A percentile compares a stretch with the other conserved stretches of the same genome.
These are phyloP conservation scores for Hypocrella siamensis DNA, from an alignment of 2,329 filamentous ascomycete species.

Conservation along the genomic window DNA sequence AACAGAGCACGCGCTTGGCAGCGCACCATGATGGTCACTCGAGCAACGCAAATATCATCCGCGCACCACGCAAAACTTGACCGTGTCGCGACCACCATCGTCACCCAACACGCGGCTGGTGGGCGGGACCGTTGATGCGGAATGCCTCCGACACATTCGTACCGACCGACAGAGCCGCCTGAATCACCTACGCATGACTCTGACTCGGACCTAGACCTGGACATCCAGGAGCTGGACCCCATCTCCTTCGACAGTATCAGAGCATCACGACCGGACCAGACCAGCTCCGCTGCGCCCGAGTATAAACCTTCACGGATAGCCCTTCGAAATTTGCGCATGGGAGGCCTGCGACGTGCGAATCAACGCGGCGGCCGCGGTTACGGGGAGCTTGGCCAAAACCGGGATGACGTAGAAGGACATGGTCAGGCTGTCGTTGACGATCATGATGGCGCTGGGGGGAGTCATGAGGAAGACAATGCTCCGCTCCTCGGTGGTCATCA, in stretches of 20 bases:
- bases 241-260: slow-evolving; percentile 21
- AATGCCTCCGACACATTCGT: slow-evolving; percentile 40
- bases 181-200: slow-evolving; percentile 53
- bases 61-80: slow-evolving; percentile 5
- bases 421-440: slow-evolving; percentile 51
- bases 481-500: slow-evolving; percentile 45
- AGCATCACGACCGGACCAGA: slow-evolving; percentile 13
- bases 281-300: slow-evolving; percentile 24
- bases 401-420: slow-evolving; percentile 48
- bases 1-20: slow-evolving; percentile 2
- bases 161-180: slow-evolving; percentile 42
- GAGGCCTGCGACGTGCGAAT: slow-evolving; percentile 39
- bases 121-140: slow-evolving; percentile 18
- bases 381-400: slow-evolving; percentile 42
- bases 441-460: slow-evolving; percentile 43
- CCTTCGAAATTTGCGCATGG: slow-evolving; percentile 54
- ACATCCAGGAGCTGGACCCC: slow-evolving; percentile 69
- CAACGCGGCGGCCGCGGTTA: slow-evolving; percentile 39
- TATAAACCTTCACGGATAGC: slow-evolving; percentile 47
- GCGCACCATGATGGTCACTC: slow-evolving; percentile 8
- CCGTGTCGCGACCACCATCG: slow-evolving; percentile 5
- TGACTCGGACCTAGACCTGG: slow-evolving; percentile 58
- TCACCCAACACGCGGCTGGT: not conserved
- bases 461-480: slow-evolving; percentile 50
- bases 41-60: slow-evolving; percentile 4